Conservation (phyloP, 345 rosid genomes). For the Camelina hispida region DNA sequence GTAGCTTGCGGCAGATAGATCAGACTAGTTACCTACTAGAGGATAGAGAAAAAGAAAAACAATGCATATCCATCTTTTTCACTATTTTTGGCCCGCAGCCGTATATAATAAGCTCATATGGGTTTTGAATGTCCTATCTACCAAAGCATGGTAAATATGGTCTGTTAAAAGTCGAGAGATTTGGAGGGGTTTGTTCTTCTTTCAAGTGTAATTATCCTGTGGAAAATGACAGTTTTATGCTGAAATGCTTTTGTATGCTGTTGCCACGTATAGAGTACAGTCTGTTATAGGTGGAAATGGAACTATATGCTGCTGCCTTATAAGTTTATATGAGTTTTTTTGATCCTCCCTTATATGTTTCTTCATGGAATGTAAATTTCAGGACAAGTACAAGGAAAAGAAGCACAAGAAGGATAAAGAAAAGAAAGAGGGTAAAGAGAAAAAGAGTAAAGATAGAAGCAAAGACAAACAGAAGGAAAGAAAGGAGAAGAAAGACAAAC, state of each 20-base stretch:
- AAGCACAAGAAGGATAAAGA: conserved; percentile 58
- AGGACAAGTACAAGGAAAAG: conserved; percentile 64
- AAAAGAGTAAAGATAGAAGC: conserved; percentile 54
- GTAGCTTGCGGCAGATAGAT: not conserved
- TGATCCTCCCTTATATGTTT: conserved; percentile 12
- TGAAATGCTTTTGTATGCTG: conserved; percentile 9
- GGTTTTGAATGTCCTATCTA: not conserved
- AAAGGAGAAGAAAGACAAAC: conserved; percentile 53
- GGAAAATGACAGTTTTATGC: not conserved
- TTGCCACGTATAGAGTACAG: not conserved
- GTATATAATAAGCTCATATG: not conserved
- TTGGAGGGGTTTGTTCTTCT: not conserved
- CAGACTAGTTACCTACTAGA: conserved; percentile 8
- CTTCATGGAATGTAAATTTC: conserved; percentile 27
- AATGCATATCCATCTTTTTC: not conserved
- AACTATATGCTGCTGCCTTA: conserved; percentile 13
- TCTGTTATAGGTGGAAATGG: not conserved
- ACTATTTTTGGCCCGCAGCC: not conserved
- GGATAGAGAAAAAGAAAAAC: not conserved
- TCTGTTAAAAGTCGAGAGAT: not conserved
- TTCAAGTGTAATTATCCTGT: not conserved
- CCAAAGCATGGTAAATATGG: not conserved
- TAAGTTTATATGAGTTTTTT: conserved; percentile 6
- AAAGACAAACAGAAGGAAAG: conserved; percentile 55
- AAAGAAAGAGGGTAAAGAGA: conserved; percentile 57